Base-by-base conservation (phyloP, 208 protist genomes). In the Trypanosoma lewisi region DNA sequence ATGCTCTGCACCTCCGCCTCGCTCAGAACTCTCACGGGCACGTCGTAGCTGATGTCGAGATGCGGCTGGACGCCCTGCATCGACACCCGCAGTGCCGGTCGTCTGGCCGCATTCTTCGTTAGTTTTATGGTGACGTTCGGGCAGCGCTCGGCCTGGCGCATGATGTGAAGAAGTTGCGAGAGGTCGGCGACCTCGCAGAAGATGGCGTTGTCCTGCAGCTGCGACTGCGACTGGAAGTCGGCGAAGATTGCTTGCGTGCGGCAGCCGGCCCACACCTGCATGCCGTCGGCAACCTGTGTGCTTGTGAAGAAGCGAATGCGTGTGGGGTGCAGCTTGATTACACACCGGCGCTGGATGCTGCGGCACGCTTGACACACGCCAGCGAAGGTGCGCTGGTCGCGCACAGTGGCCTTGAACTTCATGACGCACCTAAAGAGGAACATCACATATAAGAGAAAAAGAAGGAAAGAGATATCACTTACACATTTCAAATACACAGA, bases 391-490 rank as follows among this genome's bases (percentile, higher is more conserved):
- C 75, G 72, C 4, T 78, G 69, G 28, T 95, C 83, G 2, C 78
- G 70, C 41, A 95, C 50, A 11, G 65, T 80, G 0, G 89, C 85
- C 36, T 87, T 90, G 54, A 95, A 87, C 47, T 84, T 85, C 89
- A 95, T 95, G 14, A 16, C 21, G 16, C 0, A 42, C 37, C 31
- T 49, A 14, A 30, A 41, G 19, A 5, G 27, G 1, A 7, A 19
- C 19, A 54, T 17, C 23, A 6, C 27, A 16, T 9, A 33, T 21
- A 54, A 47, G 11, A 47, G 11, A 19, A 47, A 47, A 3, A 47
- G 42, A 14, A 47, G 42, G n/a, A n/a, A n/a, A n/a, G n/a, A n/a
- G n/a, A n/a, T n/a, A n/a, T n/a, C n/a, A n/a, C n/a, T n/a, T 5
- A 7, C n/a, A 55, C 27, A 55, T 17, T 28, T 8, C 21, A 36